Percentiles rank a stretch among this genome's conserved stretches.
Evolutionary conservation across 108 stramenopile genomes (phyloP).

Genomic region (Fistulifera pelliculosa): DNA sequence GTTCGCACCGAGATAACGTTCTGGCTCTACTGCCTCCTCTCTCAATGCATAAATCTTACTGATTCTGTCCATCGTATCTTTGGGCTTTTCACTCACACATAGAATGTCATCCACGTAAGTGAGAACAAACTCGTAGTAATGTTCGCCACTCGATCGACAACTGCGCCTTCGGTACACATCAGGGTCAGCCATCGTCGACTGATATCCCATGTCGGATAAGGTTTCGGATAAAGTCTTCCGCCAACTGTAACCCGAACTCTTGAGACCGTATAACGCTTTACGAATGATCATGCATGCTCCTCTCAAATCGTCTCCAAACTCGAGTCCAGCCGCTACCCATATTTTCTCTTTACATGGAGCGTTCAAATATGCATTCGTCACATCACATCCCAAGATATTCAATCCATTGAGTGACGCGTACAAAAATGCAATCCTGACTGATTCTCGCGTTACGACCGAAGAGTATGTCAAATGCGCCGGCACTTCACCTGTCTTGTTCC

Average conservation of each 20-base stretch:
- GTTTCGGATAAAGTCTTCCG: slow-evolving; percentile 3
- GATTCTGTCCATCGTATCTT: slow-evolving; percentile 3
- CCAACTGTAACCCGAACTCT: slow-evolving; percentile 3
- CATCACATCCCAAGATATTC: slow-evolving; percentile 17
- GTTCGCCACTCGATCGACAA: slow-evolving; percentile 6
- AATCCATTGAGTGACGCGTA: slow-evolving; percentile 28
- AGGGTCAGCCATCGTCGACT: slow-evolving; percentile 14
- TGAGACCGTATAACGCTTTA: slow-evolving; percentile 28
- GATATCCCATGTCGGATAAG: background rate
- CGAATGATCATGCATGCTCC: slow-evolving; percentile 1
- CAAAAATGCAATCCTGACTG: slow-evolving; percentile 21
- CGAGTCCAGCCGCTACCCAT: slow-evolving; percentile 11
- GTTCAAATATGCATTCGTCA: slow-evolving; percentile 24
- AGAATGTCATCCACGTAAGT: slow-evolving; percentile 26
- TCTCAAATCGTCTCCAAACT: slow-evolving; percentile 9
- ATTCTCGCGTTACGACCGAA: slow-evolving; percentile 21
- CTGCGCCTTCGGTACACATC: slow-evolving; percentile 4
- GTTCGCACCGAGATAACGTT: slow-evolving; percentile 12
- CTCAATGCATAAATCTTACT: slow-evolving; percentile 8
- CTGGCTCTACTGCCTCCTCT: slow-evolving; percentile 6
- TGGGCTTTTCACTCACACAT: slow-evolving; percentile 5
- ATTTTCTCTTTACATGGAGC: slow-evolving; percentile 23
- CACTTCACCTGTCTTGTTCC: background rate
- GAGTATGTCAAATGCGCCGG: background rate
- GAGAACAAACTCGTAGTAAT: slow-evolving; percentile 27